These are phyloP conservation scores for Gloeopeniophorella convolvens DNA, from an alignment of 768 basidiomycete species.

Conservation along the genomic window DNA sequence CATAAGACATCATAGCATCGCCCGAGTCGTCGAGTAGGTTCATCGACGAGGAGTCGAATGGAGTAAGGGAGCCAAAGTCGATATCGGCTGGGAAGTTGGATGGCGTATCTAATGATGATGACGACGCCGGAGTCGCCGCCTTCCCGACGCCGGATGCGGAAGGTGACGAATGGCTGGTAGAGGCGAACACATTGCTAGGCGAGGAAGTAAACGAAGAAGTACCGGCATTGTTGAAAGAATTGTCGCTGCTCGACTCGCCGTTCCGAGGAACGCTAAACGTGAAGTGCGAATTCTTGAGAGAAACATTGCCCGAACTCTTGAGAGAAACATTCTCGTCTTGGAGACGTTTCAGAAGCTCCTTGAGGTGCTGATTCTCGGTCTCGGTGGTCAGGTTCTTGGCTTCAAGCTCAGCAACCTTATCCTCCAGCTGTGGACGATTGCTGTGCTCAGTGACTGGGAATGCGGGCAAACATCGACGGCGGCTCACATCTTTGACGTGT, in stretches of 20 bases:
- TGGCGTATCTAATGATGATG: constrained; percentile 28
- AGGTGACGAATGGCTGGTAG: constrained; percentile 11
- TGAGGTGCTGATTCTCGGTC: constrained; percentile 83
- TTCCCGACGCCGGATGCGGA: constrained; percentile 21
- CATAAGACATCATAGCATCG: constrained; percentile 19
- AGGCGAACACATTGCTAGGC: neutral
- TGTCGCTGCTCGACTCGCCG: constrained; percentile 16
- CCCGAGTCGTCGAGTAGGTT: constrained; percentile 57
- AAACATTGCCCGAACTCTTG: constrained; percentile 71
- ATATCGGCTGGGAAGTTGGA: constrained; percentile 26
- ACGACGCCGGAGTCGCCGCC: constrained; percentile 24
- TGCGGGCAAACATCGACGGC: neutral
- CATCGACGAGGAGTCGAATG: constrained; percentile 65
- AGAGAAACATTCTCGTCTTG: constrained; percentile 84
- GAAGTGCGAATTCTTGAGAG: constrained; percentile 75
- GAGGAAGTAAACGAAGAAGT: constrained; percentile 15
- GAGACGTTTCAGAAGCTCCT: constrained; percentile 75
- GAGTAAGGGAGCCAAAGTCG: constrained; percentile 62
- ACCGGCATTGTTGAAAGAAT: constrained; percentile 19
- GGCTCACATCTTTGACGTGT: constrained; percentile 89
- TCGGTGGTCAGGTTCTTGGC: constrained; percentile 66
- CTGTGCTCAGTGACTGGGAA: neutral
- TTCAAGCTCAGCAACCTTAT: constrained; percentile 82
- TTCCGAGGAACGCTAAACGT: constrained; percentile 70
- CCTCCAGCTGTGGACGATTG: constrained; percentile 63